These are phyloP conservation scores for Tuber umbilicatum DNA, from an alignment of 495 filamentous ascomycete genomes.

Conservation along the genomic window DNA sequence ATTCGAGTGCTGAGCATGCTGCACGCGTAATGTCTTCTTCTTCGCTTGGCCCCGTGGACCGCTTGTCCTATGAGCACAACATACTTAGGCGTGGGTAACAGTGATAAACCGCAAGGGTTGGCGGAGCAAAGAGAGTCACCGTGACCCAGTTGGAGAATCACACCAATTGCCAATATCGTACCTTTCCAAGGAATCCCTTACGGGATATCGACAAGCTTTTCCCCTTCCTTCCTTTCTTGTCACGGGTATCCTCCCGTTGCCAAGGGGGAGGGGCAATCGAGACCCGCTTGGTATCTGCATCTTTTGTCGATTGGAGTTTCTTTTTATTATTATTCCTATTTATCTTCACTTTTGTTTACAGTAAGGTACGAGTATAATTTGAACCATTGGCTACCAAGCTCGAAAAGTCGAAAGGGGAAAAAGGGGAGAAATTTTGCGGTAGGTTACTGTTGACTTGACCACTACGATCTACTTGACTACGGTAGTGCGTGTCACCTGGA, in stretches of 20 bases:
- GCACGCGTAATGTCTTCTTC: too few relatives aligned
- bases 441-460: background rate
- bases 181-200: background rate
- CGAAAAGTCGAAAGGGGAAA: background rate
- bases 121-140: background rate
- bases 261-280: background rate
- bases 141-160: background rate
- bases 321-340: background rate
- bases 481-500: background rate
- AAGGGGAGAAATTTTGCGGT: background rate
- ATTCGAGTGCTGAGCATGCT: too few relatives aligned
- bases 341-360: background rate
- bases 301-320: background rate
- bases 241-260: background rate
- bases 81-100: background rate
- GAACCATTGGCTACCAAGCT: background rate
- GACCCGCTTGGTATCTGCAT: background rate
- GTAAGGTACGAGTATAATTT: background rate
- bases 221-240: background rate
- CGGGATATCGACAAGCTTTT: background rate
- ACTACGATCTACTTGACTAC: background rate
- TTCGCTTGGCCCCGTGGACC: slow-evolving; percentile 13
- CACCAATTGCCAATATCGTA: background rate
- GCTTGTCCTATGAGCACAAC: slow-evolving; percentile 7
- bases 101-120: background rate